A percentile compares a stretch with the other conserved stretches of the same genome.
Conservation (phyloP, 345 rosid species). For the Excoecaria agallocha region DNA sequence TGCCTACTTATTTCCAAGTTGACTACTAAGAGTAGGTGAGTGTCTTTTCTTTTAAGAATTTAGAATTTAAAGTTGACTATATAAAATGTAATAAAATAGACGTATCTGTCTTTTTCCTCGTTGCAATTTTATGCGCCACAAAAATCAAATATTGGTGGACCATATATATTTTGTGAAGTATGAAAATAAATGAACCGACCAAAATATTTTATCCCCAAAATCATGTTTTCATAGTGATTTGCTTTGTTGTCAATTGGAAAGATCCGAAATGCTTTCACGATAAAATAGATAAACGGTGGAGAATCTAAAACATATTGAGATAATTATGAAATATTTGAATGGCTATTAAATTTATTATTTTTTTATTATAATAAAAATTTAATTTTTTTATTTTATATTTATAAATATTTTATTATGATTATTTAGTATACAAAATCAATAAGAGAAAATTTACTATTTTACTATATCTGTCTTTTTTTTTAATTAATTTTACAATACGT, state of each 20-base stretch:
- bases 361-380: too few species aligned
- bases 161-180: not conserved
- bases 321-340: too few species aligned
- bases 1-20: not conserved
- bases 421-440: too few species aligned
- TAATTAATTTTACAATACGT: too few species aligned
- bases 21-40: not conserved
- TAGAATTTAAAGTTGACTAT: slow-evolving; percentile 3
- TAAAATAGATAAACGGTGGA: too few species aligned
- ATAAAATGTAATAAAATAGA: not conserved
- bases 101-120: not conserved
- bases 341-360: too few species aligned
- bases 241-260: not conserved
- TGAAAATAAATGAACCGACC: not conserved
- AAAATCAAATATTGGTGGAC: not conserved
- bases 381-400: too few species aligned
- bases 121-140: not conserved
- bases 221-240: not conserved
- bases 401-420: too few species aligned
- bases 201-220: not conserved
- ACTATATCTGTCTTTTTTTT: too few species aligned
- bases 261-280: not conserved
- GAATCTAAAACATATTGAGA: too few species aligned
- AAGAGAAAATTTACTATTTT: too few species aligned
- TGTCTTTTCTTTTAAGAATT: not conserved